phyloP scores from a whole-genome alignment of 106 monocot genomes.

The Allium fistulosum region DNA sequence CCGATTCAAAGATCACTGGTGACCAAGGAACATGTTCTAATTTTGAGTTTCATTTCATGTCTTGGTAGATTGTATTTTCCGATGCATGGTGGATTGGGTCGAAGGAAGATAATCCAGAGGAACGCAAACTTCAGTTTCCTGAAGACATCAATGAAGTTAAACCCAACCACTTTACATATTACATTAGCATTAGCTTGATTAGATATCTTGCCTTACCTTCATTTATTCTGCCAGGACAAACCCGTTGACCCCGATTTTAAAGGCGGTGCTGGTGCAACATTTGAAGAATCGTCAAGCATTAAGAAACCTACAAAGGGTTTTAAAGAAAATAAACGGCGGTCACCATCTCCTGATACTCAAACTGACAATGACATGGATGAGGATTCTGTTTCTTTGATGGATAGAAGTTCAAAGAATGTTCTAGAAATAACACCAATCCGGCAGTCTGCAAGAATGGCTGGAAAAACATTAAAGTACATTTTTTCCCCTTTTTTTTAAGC shows the following conservation, averaged over 20 bases:
- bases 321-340: conserved; percentile 6
- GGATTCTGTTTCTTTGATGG: conserved; percentile 18
- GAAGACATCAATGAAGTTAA: conserved; percentile 42
- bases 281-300: conserved; percentile 22
- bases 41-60: background rate
- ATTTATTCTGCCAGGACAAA: conserved; percentile 25
- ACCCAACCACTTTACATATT: background rate
- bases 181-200: background rate
- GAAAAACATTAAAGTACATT: conserved; percentile 58
- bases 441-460: conserved; percentile 72
- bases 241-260: conserved; percentile 64
- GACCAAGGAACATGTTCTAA: too few relatives aligned
- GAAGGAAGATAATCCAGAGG: conserved; percentile 90
- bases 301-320: conserved; percentile 37
- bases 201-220: background rate
- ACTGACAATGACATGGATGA: conserved; percentile 37
- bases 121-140: conserved; percentile 68
- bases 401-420: conserved; percentile 7
- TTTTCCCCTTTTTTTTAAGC: background rate
- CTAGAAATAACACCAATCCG: conserved; percentile 47
- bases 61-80: conserved; percentile 85
- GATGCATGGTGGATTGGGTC: conserved; percentile 98
- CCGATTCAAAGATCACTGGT: too few relatives aligned
- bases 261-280: conserved; percentile 71
- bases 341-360: conserved; percentile 30